Evolutionary conservation across 148 eudicot genomes (phyloP), one percentile per base, ranked within the genome.

Genomic region (Vaccinium darrowii): DNA sequence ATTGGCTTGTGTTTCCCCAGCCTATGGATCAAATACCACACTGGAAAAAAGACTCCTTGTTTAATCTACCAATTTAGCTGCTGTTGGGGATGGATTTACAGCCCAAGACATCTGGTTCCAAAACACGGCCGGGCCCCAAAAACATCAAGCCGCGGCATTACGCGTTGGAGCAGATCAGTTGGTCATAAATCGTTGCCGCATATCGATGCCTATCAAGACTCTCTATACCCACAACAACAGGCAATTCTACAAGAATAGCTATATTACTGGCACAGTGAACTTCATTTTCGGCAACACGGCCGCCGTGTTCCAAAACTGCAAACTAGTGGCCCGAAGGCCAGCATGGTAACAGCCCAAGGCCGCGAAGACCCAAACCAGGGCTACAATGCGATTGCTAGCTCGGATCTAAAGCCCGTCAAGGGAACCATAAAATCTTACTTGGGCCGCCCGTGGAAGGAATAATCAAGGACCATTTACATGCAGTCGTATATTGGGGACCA

Each of bases 341-440:
- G 88, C 89, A 85, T 85, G 87, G 84, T 88, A 16, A 90, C 92
- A 5, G 90, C 92, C 56, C 92, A 90, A 77, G 90, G 92, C 56
- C 80, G 87, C 53, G 81, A 60, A 3, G 89, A 90, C 84, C 85
- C 82, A 33, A 88, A 90, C 81, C 89, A 90, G 27, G 58, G 78
- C 36, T 88, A 87, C 58, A 75, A 88, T 3, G 84, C 87, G 36
- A 85, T 36, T 47, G 84, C 89, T 0, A 86, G 89, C 71, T 21
- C 86, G 1, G 92, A 90, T 39, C 88, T 90, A 0, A 71, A 27
- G 23, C 90, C 89, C 7, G 89, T 85, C 3, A 79, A 82, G 57
- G 69, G 82, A 3, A 57, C 88, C n/a, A 53, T 78, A 50, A 84
- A 76, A 49, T 52, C 92, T 9, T 90, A 83, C n/a, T 72, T 90